Percentiles rank a stretch among this genome's conserved stretches.
phyloP scores from a whole-genome alignment of 2,329 filamentous ascomycete genomes.

The Cladosporium sp. region DNA sequence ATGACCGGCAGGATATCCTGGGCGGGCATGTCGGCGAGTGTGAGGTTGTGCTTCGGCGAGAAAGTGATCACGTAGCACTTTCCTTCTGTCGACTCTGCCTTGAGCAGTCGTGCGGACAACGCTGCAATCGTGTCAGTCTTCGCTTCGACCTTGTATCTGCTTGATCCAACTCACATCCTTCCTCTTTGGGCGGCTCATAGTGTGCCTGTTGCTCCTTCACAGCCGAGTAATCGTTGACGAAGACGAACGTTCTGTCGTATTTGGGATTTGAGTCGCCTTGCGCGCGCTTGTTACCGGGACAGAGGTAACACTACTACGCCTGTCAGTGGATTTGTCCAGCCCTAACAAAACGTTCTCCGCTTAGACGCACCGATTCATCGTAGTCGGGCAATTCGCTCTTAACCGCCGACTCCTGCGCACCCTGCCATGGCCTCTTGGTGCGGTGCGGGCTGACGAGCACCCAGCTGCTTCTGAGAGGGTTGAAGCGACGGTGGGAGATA shows the following conservation, averaged over 20 bases:
- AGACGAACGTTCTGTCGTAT: constrained; percentile 86
- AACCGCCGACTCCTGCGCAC: constrained; percentile 51
- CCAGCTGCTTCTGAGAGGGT: constrained; percentile 86
- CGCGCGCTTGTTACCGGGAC: constrained; percentile 85
- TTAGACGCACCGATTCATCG: constrained; percentile 60
- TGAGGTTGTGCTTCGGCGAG: constrained; percentile 85
- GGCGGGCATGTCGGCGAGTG: constrained; percentile 83
- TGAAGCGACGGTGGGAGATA: constrained; percentile 93
- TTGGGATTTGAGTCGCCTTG: constrained; percentile 83
- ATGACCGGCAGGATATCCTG: constrained; percentile 79
- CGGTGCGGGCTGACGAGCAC: constrained; percentile 93
- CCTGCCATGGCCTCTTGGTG: constrained; percentile 97
- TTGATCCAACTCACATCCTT: constrained; percentile 47
- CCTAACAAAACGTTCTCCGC: not conserved
- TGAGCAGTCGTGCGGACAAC: constrained; percentile 73
- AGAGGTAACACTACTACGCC: constrained; percentile 77
- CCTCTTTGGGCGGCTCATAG: constrained; percentile 61
- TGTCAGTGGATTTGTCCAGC: constrained; percentile 11
- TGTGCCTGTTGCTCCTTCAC: constrained; percentile 90
- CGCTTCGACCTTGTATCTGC: not conserved
- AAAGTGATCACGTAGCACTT: constrained; percentile 98
- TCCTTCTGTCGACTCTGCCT: constrained; percentile 83
- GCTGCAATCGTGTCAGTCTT: constrained; percentile 48
- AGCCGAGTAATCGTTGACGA: constrained; percentile 96
- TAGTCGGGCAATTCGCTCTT: constrained; percentile 67